Percentiles rank a stretch among this genome's conserved stretches.
phyloP scores from a whole-genome alignment of 495 filamentous ascomycete genomes.

The Bathelium albidoporum region DNA sequence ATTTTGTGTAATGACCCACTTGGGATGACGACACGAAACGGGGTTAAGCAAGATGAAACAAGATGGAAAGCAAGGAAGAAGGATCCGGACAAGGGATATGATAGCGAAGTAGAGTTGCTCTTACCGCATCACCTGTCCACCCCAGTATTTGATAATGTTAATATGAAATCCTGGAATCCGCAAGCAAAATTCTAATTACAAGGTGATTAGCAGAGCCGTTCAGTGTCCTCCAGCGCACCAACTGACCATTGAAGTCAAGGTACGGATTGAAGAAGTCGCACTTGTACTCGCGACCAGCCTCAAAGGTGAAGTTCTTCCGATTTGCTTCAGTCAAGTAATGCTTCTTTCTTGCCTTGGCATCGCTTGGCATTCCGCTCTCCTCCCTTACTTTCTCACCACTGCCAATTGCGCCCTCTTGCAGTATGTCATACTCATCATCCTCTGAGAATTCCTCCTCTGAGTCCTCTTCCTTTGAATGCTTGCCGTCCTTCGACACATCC shows the following conservation, averaged over 20 bases:
- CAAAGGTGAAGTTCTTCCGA: conserved; percentile 45
- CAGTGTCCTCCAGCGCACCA: conserved; percentile 29
- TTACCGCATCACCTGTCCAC: conserved; percentile 49
- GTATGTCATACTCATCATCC: conserved; percentile 14
- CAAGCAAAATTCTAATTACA: conserved; percentile 54
- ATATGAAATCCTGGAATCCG: conserved; percentile 69
- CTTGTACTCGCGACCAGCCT: conserved; percentile 51
- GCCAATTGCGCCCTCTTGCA: conserved; percentile 37
- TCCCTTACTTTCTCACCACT: conserved; percentile 44
- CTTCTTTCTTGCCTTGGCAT: conserved; percentile 29
- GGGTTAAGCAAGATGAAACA: conserved; percentile 8
- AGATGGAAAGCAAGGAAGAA: not conserved
- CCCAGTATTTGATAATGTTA: conserved; percentile 72
- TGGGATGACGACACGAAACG: not conserved
- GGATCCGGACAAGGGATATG: conserved; percentile 10
- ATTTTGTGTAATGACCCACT: not conserved
- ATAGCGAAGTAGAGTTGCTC: not conserved
- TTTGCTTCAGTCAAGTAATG: conserved; percentile 35
- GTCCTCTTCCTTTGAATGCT: conserved; percentile 15
- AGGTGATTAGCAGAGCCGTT: not conserved
- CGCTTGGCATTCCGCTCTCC: conserved; percentile 30
- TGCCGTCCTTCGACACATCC: conserved; percentile 12
- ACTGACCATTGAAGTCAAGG: conserved; percentile 65
- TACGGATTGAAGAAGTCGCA: conserved; percentile 91
- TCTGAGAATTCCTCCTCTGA: no score